Percentiles rank a stretch among this genome's conserved stretches.
Conservation (phyloP, 208 protist species). For the Herpetomonas tarakana region DNA sequence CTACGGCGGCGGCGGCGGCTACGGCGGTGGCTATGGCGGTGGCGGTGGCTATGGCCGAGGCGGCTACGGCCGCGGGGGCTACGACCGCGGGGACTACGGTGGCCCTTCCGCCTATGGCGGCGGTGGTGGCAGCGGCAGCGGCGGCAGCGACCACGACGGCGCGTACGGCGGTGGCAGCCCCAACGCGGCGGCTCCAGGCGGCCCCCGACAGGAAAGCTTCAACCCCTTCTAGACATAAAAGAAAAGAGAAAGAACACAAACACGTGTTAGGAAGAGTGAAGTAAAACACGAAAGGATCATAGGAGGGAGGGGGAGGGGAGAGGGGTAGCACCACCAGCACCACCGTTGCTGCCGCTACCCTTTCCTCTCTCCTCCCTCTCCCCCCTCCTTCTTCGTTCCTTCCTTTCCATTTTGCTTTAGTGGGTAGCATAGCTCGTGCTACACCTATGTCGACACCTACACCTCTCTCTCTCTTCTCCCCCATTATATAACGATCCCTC, state of each 20-base stretch:
- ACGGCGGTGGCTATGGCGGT: slow-evolving; percentile 15
- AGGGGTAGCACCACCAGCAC: neutral
- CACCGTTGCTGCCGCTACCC: no score
- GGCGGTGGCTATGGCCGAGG: slow-evolving; percentile 4
- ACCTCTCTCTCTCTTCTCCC: no score
- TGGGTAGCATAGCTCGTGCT: no score
- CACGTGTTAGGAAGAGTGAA: slow-evolving; percentile 2
- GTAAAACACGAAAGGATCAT: slow-evolving; percentile 4
- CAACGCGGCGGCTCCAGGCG: neutral
- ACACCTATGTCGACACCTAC: no score
- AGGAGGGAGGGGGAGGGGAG: slow-evolving; percentile 2
- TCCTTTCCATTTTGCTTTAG: no score
- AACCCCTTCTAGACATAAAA: slow-evolving; percentile 16
- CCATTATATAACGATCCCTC: no score
- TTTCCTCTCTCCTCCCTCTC: slow-evolving; percentile 10
- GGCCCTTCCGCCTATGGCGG: no score
- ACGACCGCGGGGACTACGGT: neutral
- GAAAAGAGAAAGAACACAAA: slow-evolving; percentile 8
- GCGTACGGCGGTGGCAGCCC: neutral
- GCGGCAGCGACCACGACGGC: slow-evolving; percentile 10
- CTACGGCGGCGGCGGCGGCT: slow-evolving; percentile 13
- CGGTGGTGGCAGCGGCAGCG: slow-evolving; percentile 13
- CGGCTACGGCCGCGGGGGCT: slow-evolving; percentile 7
- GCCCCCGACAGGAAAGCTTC: slow-evolving; percentile 9
- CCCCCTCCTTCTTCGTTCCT: slow-evolving; percentile 8